Evolutionary conservation across 208 protist genomes (phyloP).

Genomic region (Herpetomonas muscarum): DNA sequence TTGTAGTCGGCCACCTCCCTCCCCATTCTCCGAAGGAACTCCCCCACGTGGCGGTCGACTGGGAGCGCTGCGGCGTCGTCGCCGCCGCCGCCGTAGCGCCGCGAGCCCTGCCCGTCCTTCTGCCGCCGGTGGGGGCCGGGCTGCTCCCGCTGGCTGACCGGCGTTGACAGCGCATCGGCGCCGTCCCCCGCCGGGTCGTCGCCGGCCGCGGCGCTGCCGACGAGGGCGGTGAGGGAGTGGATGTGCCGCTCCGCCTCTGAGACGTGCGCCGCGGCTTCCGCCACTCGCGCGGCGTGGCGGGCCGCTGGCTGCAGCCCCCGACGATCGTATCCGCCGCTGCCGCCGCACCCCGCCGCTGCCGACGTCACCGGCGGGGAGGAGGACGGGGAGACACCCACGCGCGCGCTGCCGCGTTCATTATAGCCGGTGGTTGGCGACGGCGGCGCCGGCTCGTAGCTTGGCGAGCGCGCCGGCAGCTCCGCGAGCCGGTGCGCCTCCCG

Average conservation of each 20-base stretch:
- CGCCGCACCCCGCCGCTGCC: not conserved
- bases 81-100: constrained; percentile 1
- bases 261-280: constrained; percentile 18
- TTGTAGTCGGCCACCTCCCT: constrained; percentile 8
- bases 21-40: constrained; percentile 3
- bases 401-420: not conserved
- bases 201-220: not conserved
- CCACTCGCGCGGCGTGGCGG: constrained; percentile 17
- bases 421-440: constrained; percentile 6
- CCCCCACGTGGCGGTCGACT: not conserved
- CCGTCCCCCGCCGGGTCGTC: not conserved
- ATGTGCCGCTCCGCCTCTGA: constrained; percentile 17
- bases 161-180: not conserved
- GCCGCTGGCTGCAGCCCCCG: too few species aligned
- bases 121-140: not conserved
- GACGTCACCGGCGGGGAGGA: not conserved
- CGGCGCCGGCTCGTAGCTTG: constrained; percentile 40
- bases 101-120: constrained; percentile 1
- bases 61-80: not conserved
- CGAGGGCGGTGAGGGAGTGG: constrained; percentile 4
- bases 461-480: constrained; percentile 39
- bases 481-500: constrained; percentile 44
- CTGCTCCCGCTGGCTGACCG: not conserved
- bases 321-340: too few species aligned
- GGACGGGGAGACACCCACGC: not conserved